Evolutionary conservation across 768 basidiomycete genomes (phyloP).

Genomic region (Termitomyces sp.): DNA sequence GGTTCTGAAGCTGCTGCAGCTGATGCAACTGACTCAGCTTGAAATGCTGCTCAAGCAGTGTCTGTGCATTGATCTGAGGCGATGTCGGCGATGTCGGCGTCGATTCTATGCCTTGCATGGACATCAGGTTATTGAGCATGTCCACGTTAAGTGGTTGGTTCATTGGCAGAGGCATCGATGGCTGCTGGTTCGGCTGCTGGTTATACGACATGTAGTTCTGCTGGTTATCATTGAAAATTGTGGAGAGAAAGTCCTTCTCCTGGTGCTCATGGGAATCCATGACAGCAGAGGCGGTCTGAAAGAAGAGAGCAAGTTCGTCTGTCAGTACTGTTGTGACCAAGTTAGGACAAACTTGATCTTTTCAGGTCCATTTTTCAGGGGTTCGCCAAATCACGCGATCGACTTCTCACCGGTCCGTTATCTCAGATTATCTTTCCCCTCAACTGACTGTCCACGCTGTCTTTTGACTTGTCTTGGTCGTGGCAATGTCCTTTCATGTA

Average conservation of each 20-base stretch:
- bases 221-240: slow-evolving; percentile 15
- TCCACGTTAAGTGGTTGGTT: slow-evolving; percentile 42
- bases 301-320: background rate
- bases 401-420: background rate
- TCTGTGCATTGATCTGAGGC: slow-evolving; percentile 34
- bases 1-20: slow-evolving; percentile 72
- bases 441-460: no score
- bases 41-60: slow-evolving; percentile 71
- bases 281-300: background rate
- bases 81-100: slow-evolving; percentile 17
- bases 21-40: slow-evolving; percentile 67
- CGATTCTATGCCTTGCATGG: slow-evolving; percentile 39
- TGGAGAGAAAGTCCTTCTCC: slow-evolving; percentile 20
- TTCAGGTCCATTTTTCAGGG: slow-evolving; percentile 3
- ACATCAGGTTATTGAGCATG: slow-evolving; percentile 46
- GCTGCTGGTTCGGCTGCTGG: slow-evolving; percentile 10
- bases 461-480: no score
- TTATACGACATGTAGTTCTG: slow-evolving; percentile 4
- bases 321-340: background rate
- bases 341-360: background rate
- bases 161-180: slow-evolving; percentile 10
- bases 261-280: slow-evolving; percentile 16
- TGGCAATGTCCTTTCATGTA: no score
- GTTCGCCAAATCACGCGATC: slow-evolving; percentile 6
- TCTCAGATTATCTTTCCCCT: no score